phyloP scores from a whole-genome alignment of 1,284 basidiomycete genomes.

The Rhizoctonia solani region DNA sequence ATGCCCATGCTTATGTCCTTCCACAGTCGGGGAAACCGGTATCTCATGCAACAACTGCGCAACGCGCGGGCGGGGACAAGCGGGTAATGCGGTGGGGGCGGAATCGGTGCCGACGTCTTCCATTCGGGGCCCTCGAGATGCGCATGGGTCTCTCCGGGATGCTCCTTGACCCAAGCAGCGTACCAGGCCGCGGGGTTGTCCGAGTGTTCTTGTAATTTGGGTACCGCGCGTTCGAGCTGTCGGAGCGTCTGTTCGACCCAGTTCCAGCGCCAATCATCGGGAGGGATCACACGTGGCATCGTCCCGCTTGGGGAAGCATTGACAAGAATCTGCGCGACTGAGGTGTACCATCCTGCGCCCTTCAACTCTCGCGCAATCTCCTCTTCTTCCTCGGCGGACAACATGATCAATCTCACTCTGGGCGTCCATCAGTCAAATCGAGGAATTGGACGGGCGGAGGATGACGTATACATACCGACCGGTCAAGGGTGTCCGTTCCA shows the following conservation, averaged over 20 bases:
- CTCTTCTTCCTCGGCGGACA: slow-evolving; percentile 90
- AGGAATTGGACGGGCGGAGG: neutral
- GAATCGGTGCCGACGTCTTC: slow-evolving; percentile 52
- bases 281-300: slow-evolving; percentile 64
- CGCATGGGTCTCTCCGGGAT: neutral
- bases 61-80: slow-evolving; percentile 71
- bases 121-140: neutral
- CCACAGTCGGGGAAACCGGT: slow-evolving; percentile 21
- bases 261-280: slow-evolving; percentile 80
- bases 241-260: slow-evolving; percentile 82
- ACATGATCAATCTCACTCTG: slow-evolving; percentile 82
- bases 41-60: slow-evolving; percentile 51
- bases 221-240: slow-evolving; percentile 69
- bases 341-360: slow-evolving; percentile 82
- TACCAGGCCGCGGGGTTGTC: slow-evolving; percentile 49
- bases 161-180: slow-evolving; percentile 19
- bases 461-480: slow-evolving; percentile 65
- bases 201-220: slow-evolving; percentile 59
- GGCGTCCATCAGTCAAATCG: neutral
- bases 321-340: slow-evolving; percentile 76
- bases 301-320: slow-evolving; percentile 44
- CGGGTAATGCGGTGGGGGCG: slow-evolving; percentile 73
- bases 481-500: slow-evolving; percentile 82
- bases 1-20: slow-evolving; percentile 42
- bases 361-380: slow-evolving; percentile 75